Evolutionary conservation across 768 basidiomycete species (phyloP), one percentile per base, ranked within the genome.

Genomic region (Lactarius sanguifluus): DNA sequence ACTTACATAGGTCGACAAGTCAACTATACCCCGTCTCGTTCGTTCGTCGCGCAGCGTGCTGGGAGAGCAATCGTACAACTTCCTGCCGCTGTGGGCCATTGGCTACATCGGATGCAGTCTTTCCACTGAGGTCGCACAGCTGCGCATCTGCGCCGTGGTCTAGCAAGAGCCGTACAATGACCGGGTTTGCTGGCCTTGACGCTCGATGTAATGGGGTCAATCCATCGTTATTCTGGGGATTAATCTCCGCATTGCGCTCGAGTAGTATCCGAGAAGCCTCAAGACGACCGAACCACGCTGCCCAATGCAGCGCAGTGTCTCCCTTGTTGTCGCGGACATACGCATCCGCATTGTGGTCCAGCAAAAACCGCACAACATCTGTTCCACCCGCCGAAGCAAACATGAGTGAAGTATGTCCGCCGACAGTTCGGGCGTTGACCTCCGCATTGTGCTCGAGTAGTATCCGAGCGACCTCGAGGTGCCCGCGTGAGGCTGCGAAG

Each of bases 131-230:
- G 23, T 50, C 5, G 23, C 47, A 12, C 18, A 25, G 10, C 12
- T 50, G n/a, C 9, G 9, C 45, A n/a, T 47, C 45, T 1, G 45
- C 45, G n/a, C n/a, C 45, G 10, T 47, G 20, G 43, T 45, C 43
- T 6, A 45, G 3, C 43, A 45, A 45, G 20, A 45, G 43, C 0
- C 10, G 20, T 4, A 45, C 18, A n/a, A 45, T 3, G 20, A 9
- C 43, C 0, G 9, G 8, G 0, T 9, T 0, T n/a, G 1, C 9
- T 3, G 0, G 4, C 7, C 3, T 8, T n/a, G 20, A 45, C 4
- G 43, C 43, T 45, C 0, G 8, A 0, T 45, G 43, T 45, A 45
- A 45, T 45, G 43, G 43, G 4, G 45, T 47, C 3, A 1, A 47
- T 47, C 45, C 45, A 9, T 23, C 3, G 20, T 47, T 2, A 47